Conservation (phyloP, 2,329 filamentous ascomycete genomes). For the Sporothrix pseudoabietina region DNA sequence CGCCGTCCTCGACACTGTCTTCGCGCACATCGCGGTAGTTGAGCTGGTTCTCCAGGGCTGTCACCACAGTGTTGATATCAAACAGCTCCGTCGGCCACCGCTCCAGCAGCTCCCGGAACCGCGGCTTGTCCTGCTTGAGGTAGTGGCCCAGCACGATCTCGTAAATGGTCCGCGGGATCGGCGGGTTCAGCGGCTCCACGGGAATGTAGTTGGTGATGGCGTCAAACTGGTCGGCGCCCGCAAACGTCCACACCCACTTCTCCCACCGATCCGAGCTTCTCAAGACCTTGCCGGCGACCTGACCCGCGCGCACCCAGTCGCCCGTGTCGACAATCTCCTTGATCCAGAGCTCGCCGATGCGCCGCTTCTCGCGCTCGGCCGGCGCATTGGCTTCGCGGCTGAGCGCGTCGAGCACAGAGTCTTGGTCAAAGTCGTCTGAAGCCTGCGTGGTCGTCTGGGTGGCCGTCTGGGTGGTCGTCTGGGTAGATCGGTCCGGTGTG, state of each 20-base stretch:
- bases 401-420: slow-evolving; percentile 66
- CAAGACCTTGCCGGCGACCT: slow-evolving; percentile 80
- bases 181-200: slow-evolving; percentile 71
- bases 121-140: slow-evolving; percentile 72
- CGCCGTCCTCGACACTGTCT: slow-evolving; percentile 73
- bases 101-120: slow-evolving; percentile 77
- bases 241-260: slow-evolving; percentile 93
- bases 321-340: slow-evolving; percentile 75
- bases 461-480: slow-evolving; percentile 41
- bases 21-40: slow-evolving; percentile 73
- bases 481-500: slow-evolving; percentile 41
- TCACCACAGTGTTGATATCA: slow-evolving; percentile 73
- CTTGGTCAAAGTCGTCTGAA: slow-evolving; percentile 69
- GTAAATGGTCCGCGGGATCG: slow-evolving; percentile 79
- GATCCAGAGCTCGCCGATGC: slow-evolving; percentile 92
- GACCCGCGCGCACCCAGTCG: slow-evolving; percentile 77
- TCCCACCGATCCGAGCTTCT: slow-evolving; percentile 83
- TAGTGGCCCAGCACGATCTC: slow-evolving; percentile 90
- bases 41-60: slow-evolving; percentile 79
- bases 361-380: slow-evolving; percentile 81
- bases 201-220: slow-evolving; percentile 88
- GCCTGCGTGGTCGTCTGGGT: slow-evolving; percentile 40
- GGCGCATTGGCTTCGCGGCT: slow-evolving; percentile 62
- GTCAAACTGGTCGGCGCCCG: slow-evolving; percentile 80
- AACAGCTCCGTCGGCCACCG: slow-evolving; percentile 84